Conservation (phyloP, 257 asterid genomes). For the Avicennia marina region DNA sequence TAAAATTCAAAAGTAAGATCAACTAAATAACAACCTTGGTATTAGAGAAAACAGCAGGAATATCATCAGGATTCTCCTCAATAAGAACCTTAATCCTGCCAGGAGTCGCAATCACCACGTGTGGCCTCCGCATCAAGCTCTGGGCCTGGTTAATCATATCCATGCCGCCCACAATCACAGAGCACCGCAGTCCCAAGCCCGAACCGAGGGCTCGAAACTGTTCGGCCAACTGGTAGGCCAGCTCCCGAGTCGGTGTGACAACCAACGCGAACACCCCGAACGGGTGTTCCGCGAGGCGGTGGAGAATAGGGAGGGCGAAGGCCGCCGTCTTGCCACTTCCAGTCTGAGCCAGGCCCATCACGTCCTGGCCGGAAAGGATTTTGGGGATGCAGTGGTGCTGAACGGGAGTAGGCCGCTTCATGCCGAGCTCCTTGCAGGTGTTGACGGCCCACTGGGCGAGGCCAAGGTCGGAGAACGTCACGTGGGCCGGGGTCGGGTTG, state of each 20-base stretch:
- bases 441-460: constrained; percentile 74
- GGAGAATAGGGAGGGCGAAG: constrained; percentile 85
- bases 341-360: constrained; percentile 85
- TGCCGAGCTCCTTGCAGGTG: constrained; percentile 82
- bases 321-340: constrained; percentile 97
- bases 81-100: constrained; percentile 92
- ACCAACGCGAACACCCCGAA: constrained; percentile 88
- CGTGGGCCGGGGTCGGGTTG: constrained; percentile 46
- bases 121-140: constrained; percentile 68
- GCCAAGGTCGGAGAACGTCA: constrained; percentile 73
- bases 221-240: constrained; percentile 88
- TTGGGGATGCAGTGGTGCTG: constrained; percentile 90
- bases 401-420: constrained; percentile 88
- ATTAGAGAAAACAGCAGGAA: constrained; percentile 66
- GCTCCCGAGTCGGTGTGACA: constrained; percentile 87
- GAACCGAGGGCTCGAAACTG: constrained; percentile 91
- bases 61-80: constrained; percentile 66
- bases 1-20: background rate
- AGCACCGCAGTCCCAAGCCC: constrained; percentile 62
- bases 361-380: constrained; percentile 80
- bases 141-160: constrained; percentile 74
- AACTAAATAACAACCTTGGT: constrained; percentile 53
- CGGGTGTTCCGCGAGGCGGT: constrained; percentile 65
- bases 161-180: constrained; percentile 92
- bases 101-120: constrained; percentile 88